Evolutionary conservation across 768 basidiomycete species (phyloP), one percentile per base, ranked within the genome.

Genomic region (Suillus variegatus): DNA sequence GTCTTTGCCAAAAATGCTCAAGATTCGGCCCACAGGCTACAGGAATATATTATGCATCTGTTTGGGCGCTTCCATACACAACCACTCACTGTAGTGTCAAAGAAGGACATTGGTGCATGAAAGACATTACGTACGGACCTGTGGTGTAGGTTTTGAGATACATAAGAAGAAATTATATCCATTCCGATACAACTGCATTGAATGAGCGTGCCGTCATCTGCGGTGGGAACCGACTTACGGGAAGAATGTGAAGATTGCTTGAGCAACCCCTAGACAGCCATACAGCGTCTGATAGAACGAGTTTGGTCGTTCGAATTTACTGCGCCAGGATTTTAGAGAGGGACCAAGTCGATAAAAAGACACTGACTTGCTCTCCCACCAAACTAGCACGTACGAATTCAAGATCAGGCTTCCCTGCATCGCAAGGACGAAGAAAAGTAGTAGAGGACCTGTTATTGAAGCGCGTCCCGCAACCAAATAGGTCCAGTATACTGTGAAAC

Each of bases 101-200:
- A 93, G 76, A 91, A 91, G 1, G 85, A 82, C 87, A 90, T 91
- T 0, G 90, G 90, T 0, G 90, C 90, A 73, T 85, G 82, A 71
- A 90, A 87, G 22, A 91, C 82, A 58, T 85, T 83, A 32, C 74
- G 74, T 28, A 89, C 78, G 0, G 88, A 84, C 54, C 79, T 73
- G 54, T 83, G 79, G 70, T 93, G 89, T 2, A 93, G 76, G 65
- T 86, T 88, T 65, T 81, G 81, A 1, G 89, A 89, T 4, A 87
- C 88, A 62, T 82, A 80, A 70, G 81, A 84, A 1, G 86, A 84
- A 73, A 90, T 78, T 14, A 84, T 74, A 65, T 88, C 88, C 68
- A 88, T 82, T 5, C 78, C 76, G 10, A 81, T 72, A 7, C 87
- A 87, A 44, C 86, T 87, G 60, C 28, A 67, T 32, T 18, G 28